Conservation (phyloP, 768 basidiomycete genomes). For the Mycena leptocephala region DNA sequence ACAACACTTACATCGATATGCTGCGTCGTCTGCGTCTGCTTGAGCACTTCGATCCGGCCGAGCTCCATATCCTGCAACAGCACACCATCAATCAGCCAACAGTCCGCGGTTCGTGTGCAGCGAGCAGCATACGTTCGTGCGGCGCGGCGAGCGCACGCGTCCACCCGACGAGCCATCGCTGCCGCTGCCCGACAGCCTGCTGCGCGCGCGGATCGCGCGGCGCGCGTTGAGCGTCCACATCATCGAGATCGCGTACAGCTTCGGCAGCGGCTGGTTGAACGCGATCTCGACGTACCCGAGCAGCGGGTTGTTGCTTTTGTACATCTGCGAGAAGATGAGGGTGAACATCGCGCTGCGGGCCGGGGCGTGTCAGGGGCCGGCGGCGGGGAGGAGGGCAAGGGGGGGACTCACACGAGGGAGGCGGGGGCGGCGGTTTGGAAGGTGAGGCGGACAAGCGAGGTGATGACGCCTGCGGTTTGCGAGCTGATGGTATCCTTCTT, state of each 20-base stretch:
- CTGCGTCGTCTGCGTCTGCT: conserved; percentile 1
- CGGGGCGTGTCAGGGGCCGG: neutral
- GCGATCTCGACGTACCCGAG: neutral
- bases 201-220: neutral
- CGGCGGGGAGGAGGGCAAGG: neutral
- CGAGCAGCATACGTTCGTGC: conserved; percentile 5
- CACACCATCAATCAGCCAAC: neutral
- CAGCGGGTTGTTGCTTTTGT: neutral
- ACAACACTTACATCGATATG: conserved; percentile 20
- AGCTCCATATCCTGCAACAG: conserved; percentile 16
- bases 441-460: neutral
- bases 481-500: neutral
- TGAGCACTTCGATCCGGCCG: conserved; percentile 15
- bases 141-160: conserved; percentile 1
- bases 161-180: neutral
- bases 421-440: neutral
- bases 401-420: neutral
- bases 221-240: conserved; percentile 11
- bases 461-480: neutral
- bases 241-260: conserved; percentile 9
- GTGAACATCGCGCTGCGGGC: neutral
- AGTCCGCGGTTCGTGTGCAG: neutral
- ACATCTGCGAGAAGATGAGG: neutral
- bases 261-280: neutral
- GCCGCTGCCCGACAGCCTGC: neutral